Conservation (phyloP, 306 rosid genomes). For the cucumber (Cucumis sativus) region Cucumber_9930_V3 NC_026660.2:66001-66500, state of each 20-base stretch:
- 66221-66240: conserved; percentile 70
- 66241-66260: conserved; percentile 60
- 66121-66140: conserved; percentile 35
- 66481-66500: too few species aligned
- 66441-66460: too few species aligned
- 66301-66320: conserved; percentile 54
- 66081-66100: neutral
- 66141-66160: conserved; percentile 83
- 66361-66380: neutral
- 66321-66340: conserved; percentile 61
- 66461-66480: too few species aligned
- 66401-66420: too few species aligned
- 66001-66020: conserved; percentile 66
- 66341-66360: conserved; percentile 31
- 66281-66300: conserved; percentile 88
- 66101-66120: neutral
- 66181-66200: conserved; percentile 69
- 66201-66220: conserved; percentile 88
- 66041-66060: neutral
- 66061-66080: neutral
- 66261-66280: conserved; percentile 90
- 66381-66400: too few species aligned
- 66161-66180: conserved; percentile 50
- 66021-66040: conserved; percentile 79
- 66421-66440: too few species aligned